phyloP scores from a whole-genome alignment of 1,139 yeast species.

The Williopsis jadinii region DNA sequence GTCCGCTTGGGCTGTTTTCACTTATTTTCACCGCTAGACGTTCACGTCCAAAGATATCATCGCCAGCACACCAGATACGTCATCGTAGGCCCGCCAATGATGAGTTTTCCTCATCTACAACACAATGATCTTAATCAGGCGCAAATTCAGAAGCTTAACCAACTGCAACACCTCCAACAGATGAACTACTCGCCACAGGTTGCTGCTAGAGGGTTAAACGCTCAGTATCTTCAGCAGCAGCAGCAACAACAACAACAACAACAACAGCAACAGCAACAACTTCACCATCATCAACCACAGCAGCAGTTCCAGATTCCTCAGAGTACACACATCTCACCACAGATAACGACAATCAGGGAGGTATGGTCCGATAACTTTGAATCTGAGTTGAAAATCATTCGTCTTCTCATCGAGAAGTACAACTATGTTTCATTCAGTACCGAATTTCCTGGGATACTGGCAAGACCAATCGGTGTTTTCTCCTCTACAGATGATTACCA shows the following conservation, averaged over 20 bases:
- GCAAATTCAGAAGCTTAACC: slow-evolving; percentile 13
- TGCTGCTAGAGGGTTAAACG: slow-evolving; percentile 9
- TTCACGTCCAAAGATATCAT: too few species aligned
- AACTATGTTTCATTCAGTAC: slow-evolving; percentile 75
- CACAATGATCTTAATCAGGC: slow-evolving; percentile 5
- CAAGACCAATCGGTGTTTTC: slow-evolving; percentile 95
- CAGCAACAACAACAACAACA: slow-evolving; percentile 11
- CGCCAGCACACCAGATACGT: too few species aligned
- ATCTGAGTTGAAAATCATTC: slow-evolving; percentile 67
- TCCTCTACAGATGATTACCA: slow-evolving; percentile 88
- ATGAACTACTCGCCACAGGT: slow-evolving; percentile 13
- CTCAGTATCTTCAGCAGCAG: slow-evolving; percentile 5
- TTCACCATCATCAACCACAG: slow-evolving; percentile 7
- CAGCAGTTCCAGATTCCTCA: slow-evolving; percentile 10
- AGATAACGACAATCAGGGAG: slow-evolving; percentile 30
- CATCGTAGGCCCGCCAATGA: slow-evolving; percentile 1
- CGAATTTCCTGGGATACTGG: slow-evolving; percentile 94
- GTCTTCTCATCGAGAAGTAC: slow-evolving; percentile 64
- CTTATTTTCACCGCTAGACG: too few species aligned
- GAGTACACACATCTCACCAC: slow-evolving; percentile 7
- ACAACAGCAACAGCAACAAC: slow-evolving; percentile 9
- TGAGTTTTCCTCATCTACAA: not conserved
- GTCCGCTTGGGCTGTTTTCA: too few species aligned
- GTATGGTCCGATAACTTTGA: slow-evolving; percentile 88
- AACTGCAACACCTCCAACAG: slow-evolving; percentile 11